Evolutionary conservation across 768 basidiomycete genomes (phyloP).

Genomic region (Lyophyllum decastes): DNA sequence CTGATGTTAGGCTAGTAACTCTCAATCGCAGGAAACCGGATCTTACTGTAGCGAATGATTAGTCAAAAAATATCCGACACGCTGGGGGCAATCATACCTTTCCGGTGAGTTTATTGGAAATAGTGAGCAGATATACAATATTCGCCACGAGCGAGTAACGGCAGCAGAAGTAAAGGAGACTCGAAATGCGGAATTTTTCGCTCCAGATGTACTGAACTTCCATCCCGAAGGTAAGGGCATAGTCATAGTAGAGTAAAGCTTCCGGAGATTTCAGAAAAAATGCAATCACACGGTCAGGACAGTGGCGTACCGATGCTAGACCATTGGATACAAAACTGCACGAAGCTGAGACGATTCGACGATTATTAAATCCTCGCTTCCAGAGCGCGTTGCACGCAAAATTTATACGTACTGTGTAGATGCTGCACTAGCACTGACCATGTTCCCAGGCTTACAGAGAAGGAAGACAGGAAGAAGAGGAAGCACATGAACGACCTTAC

Average conservation of each 20-base stretch:
- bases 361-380: not conserved
- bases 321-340: constrained; percentile 19
- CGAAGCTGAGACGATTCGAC: constrained; percentile 10
- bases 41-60: not conserved
- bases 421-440: not conserved
- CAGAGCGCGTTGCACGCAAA: not conserved
- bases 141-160: constrained; percentile 29
- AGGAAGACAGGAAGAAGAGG: not conserved
- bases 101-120: constrained; percentile 17
- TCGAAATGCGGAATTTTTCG: constrained; percentile 25
- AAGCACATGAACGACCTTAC: not conserved
- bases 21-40: not conserved
- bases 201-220: constrained; percentile 29
- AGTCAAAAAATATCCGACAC: not conserved
- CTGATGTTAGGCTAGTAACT: not conserved
- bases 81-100: not conserved
- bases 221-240: constrained; percentile 24
- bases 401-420: not conserved
- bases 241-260: constrained; percentile 29
- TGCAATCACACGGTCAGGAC: not conserved
- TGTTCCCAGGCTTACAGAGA: not conserved
- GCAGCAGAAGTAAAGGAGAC: constrained; percentile 26
- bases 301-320: constrained; percentile 13
- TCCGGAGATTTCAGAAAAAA: not conserved
- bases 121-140: constrained; percentile 26